Percentiles rank a stretch among this genome's conserved stretches.
These are phyloP conservation scores for Collybia sordida DNA, from an alignment of 768 basidiomycete genomes.

Conservation along the genomic window DNA sequence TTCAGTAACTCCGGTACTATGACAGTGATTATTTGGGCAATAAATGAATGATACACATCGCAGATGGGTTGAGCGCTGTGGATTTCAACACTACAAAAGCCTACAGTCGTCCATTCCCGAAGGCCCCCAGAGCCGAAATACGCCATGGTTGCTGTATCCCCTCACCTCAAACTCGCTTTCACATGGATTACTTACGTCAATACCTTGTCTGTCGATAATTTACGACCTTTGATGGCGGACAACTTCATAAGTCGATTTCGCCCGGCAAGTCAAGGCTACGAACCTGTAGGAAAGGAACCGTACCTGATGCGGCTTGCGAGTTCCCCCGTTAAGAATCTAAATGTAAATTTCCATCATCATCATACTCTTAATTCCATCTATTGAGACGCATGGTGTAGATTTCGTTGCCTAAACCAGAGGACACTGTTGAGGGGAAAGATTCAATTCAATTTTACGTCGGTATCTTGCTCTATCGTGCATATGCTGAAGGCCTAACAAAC, in stretches of 20 bases:
- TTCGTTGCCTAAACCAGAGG: slow-evolving; percentile 4
- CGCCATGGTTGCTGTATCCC: slow-evolving; percentile 11
- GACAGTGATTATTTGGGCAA: no score
- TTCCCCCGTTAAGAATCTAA: slow-evolving; percentile 9
- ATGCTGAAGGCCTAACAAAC: neutral
- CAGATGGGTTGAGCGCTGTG: no score
- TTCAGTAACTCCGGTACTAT: no score
- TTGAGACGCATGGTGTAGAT: slow-evolving; percentile 1
- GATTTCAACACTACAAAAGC: no score
- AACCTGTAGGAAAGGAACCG: slow-evolving; percentile 7
- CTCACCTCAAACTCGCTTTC: slow-evolving; percentile 11
- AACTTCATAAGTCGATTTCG: slow-evolving; percentile 9
- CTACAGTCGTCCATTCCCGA: no score
- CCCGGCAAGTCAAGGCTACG: slow-evolving; percentile 6
- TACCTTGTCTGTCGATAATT: slow-evolving; percentile 5
- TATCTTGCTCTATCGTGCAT: neutral
- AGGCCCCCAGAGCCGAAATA: no score
- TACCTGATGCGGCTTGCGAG: slow-evolving; percentile 3
- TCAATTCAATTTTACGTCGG: slow-evolving; percentile 11
- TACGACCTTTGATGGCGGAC: slow-evolving; percentile 8
- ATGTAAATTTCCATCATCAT: neutral
- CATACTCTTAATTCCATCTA: no score
- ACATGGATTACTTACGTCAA: slow-evolving; percentile 12
- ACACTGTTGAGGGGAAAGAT: slow-evolving; percentile 10
- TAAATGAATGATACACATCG: no score